A percentile compares a stretch with the other conserved stretches of the same genome.
Evolutionary conservation across 1,139 yeast genomes (phyloP).

Genomic region (Suhomyces maxii): DNA sequence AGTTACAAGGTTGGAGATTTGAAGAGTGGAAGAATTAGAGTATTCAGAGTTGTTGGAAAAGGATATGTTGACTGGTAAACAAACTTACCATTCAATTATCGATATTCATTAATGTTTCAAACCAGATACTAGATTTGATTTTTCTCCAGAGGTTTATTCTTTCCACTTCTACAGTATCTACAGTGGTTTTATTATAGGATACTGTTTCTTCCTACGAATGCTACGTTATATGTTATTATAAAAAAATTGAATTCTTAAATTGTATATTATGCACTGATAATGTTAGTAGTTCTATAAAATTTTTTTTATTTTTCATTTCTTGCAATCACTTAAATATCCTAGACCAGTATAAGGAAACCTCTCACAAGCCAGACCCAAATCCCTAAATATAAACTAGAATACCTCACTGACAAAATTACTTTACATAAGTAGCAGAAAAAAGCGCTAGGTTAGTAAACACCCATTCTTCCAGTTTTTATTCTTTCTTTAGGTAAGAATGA

Average conservation of each 20-base stretch:
- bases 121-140: not conserved
- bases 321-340: conserved; percentile 12
- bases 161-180: too few relatives aligned
- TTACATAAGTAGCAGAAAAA: not conserved
- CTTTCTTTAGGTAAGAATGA: conserved; percentile 2
- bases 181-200: too few relatives aligned
- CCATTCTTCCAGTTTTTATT: conserved; percentile 2
- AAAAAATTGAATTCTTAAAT: not conserved
- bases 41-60: conserved; percentile 68
- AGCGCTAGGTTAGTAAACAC: not conserved
- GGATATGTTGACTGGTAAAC: conserved; percentile 59
- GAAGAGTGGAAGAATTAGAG: conserved; percentile 75
- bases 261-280: too few relatives aligned
- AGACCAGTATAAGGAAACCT: conserved; percentile 15
- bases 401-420: conserved; percentile 1
- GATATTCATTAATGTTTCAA: not conserved
- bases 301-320: not conserved
- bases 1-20: conserved; percentile 70
- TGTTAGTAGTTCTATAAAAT: not conserved
- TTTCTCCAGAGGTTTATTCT: too few relatives aligned
- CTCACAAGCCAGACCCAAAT: conserved; percentile 3
- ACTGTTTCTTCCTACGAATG: not conserved
- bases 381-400: conserved; percentile 5
- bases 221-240: not conserved
- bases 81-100: not conserved